phyloP scores from a whole-genome alignment of 305 asterid genomes.

The Fraxinus dipetala region DNA sequence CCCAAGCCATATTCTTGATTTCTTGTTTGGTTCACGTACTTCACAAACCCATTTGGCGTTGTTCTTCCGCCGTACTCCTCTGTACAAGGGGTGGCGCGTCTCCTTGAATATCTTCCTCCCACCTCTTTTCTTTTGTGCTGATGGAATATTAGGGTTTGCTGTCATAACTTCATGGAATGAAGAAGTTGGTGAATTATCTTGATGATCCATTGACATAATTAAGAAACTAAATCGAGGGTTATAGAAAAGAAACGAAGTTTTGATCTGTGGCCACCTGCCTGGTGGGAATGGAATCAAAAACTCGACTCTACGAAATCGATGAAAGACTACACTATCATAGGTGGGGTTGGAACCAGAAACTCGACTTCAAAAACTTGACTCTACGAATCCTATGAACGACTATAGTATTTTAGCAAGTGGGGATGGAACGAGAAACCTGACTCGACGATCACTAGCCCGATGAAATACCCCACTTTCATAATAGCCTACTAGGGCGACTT shows the following conservation, averaged over 20 bases:
- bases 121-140: constrained; percentile 32
- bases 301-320: background rate
- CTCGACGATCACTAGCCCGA: background rate
- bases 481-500: background rate
- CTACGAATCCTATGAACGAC: background rate
- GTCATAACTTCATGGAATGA: background rate
- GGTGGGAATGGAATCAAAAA: background rate
- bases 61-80: constrained; percentile 47
- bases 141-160: background rate
- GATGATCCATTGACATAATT: background rate
- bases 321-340: background rate
- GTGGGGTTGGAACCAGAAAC: background rate
- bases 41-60: constrained; percentile 47
- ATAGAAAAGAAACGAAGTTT: background rate
- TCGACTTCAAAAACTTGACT: background rate
- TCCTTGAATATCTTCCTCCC: constrained; percentile 43
- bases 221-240: background rate
- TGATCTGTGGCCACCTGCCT: background rate
- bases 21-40: constrained; percentile 42
- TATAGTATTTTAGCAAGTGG: background rate
- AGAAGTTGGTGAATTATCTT: background rate
- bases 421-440: background rate
- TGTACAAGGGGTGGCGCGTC: constrained; percentile 45
- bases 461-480: background rate
- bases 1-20: constrained; percentile 53